Evolutionary conservation across 768 basidiomycete genomes (phyloP), one percentile per base, ranked within the genome.

Genomic region (Hygrocybe coccinea): DNA sequence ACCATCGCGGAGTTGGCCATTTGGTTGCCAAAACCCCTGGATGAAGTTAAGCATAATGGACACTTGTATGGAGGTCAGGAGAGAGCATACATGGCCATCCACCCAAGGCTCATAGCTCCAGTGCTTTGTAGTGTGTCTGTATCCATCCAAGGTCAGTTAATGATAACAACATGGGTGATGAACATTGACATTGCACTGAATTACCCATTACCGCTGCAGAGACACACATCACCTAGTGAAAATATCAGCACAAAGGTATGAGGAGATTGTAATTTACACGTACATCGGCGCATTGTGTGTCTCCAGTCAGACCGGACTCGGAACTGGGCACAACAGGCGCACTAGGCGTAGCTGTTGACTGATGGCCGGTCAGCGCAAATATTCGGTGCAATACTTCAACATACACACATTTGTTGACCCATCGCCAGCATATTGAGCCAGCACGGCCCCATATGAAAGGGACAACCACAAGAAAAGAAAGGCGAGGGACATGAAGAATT

Each of bases 1-100:
- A 90, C 83, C 85, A 90, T 87, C 0, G 82, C 78, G 5, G 77
- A 71, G 59, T 76, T 71, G 1, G 74, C 65, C 85, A 86, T 85
- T n/a, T n/a, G 55, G 67, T 60, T 8, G 56, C 85, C 85, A 61
- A 83, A 86, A 4, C 85, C 85, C 64, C 84, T 86, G 61, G 24
- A 47, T 5, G n/a, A 24, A 43, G 22, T 56, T n/a, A 52, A 10
- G 25, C 3, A 19, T 33, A 24, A 3, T n/a, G 10, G 41, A 33
- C 50, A 55, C 22, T 41, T 52, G 10, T 7, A 49, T 17, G 11
- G 33, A 3, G 54, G 37, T n/a, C 38, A 24, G 37, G 19, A 17
- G 35, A 33, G 37, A 36, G 66, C 76, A 56, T 57, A 82, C 83
- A 85, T 77, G 33, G 73, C 82, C 80, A 85, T 83, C 82, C 82